phyloP scores from a whole-genome alignment of 2,329 filamentous ascomycete genomes.

The Pseudogymnoascus sp. region DNA sequence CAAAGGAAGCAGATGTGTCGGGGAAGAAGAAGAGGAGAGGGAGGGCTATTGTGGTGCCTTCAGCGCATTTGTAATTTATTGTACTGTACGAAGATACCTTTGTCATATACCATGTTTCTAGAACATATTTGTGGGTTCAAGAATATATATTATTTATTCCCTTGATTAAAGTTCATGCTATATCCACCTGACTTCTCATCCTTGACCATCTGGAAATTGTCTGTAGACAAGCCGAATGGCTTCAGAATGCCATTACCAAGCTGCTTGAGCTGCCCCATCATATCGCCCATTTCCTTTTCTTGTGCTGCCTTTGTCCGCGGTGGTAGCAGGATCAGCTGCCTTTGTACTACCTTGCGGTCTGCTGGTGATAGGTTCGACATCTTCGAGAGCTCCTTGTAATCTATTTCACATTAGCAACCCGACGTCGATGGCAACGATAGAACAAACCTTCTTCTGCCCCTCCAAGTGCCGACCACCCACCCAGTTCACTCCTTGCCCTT shows the following conservation, averaged over 20 bases:
- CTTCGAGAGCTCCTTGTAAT: constrained; percentile 61
- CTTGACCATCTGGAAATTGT: constrained; percentile 90
- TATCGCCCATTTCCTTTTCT: constrained; percentile 83
- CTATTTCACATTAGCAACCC: constrained; percentile 29
- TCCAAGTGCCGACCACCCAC: constrained; percentile 71
- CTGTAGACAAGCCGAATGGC: constrained; percentile 86
- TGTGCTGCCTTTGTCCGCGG: constrained; percentile 65
- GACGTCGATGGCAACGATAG: not conserved
- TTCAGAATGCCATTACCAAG: constrained; percentile 86
- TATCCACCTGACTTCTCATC: constrained; percentile 86
- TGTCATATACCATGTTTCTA: not conserved
- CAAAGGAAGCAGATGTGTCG: constrained; percentile 44
- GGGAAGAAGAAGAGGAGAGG: constrained; percentile 39
- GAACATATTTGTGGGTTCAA: not conserved
- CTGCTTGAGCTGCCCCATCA: constrained; percentile 94
- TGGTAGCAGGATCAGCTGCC: constrained; percentile 58
- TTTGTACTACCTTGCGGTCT: constrained; percentile 59
- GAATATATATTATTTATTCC: constrained; percentile 25
- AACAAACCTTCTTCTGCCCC: constrained; percentile 53
- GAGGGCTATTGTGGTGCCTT: constrained; percentile 38
- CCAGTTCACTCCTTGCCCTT: constrained; percentile 49
- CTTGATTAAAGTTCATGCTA: constrained; percentile 70
- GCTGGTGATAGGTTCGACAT: constrained; percentile 52
- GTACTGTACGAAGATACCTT: not conserved
- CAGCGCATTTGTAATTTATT: constrained; percentile 40